Conservation (phyloP, 2,329 filamentous ascomycete genomes). For the Parascedosporium putredinis region DNA sequence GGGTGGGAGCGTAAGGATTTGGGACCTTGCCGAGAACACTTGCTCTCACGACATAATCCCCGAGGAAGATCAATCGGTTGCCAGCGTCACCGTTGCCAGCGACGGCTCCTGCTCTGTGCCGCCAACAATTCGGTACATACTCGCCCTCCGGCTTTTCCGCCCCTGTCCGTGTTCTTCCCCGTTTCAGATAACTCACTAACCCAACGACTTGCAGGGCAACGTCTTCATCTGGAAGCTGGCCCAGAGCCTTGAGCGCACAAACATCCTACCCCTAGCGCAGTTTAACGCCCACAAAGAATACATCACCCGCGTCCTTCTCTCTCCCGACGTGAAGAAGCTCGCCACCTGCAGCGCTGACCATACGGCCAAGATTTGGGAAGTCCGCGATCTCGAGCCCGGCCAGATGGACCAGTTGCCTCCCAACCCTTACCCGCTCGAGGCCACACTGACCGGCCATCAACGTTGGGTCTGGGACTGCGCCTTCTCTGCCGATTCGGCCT, state of each 20-base stretch:
- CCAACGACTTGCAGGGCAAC: conserved; percentile 54
- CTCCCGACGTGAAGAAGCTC: conserved; percentile 86
- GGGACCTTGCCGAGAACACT: conserved; percentile 94
- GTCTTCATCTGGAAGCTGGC: conserved; percentile 96
- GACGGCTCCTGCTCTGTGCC: conserved; percentile 90
- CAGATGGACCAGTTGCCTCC: conserved; percentile 26
- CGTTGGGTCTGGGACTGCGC: conserved; percentile 98
- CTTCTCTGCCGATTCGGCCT: conserved; percentile 86
- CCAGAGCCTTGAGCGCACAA: conserved; percentile 70
- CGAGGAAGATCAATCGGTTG: conserved; percentile 87
- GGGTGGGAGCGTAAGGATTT: conserved; percentile 83
- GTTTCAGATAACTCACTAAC: conserved; percentile 2
- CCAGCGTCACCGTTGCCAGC: conserved; percentile 90
- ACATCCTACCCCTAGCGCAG: conserved; percentile 75
- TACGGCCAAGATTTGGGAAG: conserved; percentile 91
- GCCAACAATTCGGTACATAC: conserved; percentile 78
- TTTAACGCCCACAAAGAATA: conserved; percentile 89
- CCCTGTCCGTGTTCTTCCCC: too few species aligned
- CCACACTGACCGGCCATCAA: conserved; percentile 81
- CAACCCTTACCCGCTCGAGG: conserved; percentile 68
- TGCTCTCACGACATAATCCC: conserved; percentile 94
- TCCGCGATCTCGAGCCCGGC: conserved; percentile 54
- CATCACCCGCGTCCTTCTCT: conserved; percentile 83
- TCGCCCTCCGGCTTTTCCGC: too few species aligned
- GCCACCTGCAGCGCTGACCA: conserved; percentile 92